Percentiles rank a stretch among this genome's conserved stretches.
Evolutionary conservation across 2,329 filamentous ascomycete genomes (phyloP).

Genomic region (Hypoxylon sp.): DNA sequence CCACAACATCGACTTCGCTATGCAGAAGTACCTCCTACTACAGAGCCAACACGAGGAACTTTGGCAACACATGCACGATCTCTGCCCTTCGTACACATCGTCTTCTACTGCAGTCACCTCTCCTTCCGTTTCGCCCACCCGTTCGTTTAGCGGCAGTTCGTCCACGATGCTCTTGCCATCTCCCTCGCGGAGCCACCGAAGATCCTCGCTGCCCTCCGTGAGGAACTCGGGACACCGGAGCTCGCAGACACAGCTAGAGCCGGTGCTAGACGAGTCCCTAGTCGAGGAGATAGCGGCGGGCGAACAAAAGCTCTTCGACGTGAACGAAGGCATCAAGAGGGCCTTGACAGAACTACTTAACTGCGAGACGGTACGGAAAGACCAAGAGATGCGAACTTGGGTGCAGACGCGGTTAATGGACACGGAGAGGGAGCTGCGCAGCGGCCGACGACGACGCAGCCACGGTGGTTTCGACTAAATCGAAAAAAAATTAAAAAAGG

Average conservation of each 20-base stretch:
- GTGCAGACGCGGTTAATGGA: conserved; percentile 72
- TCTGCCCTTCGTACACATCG: conserved; percentile 59
- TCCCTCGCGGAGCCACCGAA: conserved; percentile 51
- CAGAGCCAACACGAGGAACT: conserved; percentile 70
- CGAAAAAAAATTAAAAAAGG: not conserved
- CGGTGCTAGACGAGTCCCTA: conserved; percentile 64
- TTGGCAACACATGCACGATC: conserved; percentile 65
- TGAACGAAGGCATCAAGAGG: conserved; percentile 74
- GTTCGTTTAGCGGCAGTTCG: conserved; percentile 69
- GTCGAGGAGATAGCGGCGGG: conserved; percentile 65
- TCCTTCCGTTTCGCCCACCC: conserved; percentile 72
- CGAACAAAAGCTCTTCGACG: conserved; percentile 68
- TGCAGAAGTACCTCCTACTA: conserved; percentile 69
- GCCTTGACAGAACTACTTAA: conserved; percentile 74
- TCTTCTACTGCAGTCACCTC: conserved; percentile 61
- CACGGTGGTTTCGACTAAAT: conserved; percentile 49
- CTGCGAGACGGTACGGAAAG: conserved; percentile 68
- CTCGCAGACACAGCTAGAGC: conserved; percentile 52
- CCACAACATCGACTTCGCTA: conserved; percentile 62
- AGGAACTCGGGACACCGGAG: conserved; percentile 42
- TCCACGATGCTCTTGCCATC: conserved; percentile 56
- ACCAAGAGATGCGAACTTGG: conserved; percentile 69
- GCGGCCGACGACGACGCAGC: conserved; percentile 65
- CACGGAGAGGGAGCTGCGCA: conserved; percentile 71
- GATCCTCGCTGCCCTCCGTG: conserved; percentile 44